These are phyloP conservation scores for Colletotrichum higginsianum DNA, from an alignment of 2,329 filamentous ascomycete species.

Conservation along the genomic window DNA sequence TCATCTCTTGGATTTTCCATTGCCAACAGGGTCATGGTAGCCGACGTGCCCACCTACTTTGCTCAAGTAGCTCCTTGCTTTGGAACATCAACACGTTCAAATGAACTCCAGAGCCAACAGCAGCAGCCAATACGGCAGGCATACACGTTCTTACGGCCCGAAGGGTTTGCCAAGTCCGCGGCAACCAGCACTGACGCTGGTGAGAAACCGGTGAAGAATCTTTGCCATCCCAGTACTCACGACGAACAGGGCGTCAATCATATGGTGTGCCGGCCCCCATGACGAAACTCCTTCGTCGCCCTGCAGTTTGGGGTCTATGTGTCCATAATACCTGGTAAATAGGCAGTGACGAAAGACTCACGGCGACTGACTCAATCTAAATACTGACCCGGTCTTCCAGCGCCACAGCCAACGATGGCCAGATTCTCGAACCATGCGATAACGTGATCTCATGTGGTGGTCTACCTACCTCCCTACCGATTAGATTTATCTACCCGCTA, in stretches of 20 bases:
- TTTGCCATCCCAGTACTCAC: neutral
- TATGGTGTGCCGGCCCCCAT: neutral
- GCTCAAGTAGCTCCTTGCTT: slow-evolving; percentile 11
- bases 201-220: neutral
- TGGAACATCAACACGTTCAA: slow-evolving; percentile 14
- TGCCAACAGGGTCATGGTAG: neutral
- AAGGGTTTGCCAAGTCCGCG: slow-evolving; percentile 4
- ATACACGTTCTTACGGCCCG: slow-evolving; percentile 23
- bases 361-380: neutral
- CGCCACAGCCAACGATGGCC: slow-evolving; percentile 13
- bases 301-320: neutral
- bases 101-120: slow-evolving; percentile 11
- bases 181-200: slow-evolving; percentile 1
- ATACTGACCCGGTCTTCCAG: neutral
- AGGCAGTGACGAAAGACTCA: neutral
- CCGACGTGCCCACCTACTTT: neutral
- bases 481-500: neutral
- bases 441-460: too few species aligned
- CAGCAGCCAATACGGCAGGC: slow-evolving; percentile 32
- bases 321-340: neutral
- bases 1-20: neutral
- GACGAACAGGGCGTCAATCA: neutral
- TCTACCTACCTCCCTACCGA: too few species aligned
- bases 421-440: slow-evolving; percentile 18
- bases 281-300: neutral